These are phyloP conservation scores for Fusarium sp. DNA, from an alignment of 2,329 filamentous ascomycete genomes.

Conservation along the genomic window DNA sequence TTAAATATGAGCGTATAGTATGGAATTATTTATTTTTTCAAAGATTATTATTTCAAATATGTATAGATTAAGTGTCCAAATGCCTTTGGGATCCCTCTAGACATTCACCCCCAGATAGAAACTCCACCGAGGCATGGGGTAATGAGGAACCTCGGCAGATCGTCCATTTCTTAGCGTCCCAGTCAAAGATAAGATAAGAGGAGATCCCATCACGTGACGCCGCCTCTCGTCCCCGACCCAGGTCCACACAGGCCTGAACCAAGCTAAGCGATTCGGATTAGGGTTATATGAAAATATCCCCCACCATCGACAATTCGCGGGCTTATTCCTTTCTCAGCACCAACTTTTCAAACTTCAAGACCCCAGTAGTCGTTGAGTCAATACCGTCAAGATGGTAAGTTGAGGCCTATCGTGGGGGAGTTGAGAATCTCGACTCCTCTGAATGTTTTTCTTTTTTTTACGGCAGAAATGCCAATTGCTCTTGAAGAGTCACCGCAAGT, in stretches of 20 bases:
- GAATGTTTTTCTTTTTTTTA: slow-evolving; percentile 44
- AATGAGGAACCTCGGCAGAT: slow-evolving; percentile 47
- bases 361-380: slow-evolving; percentile 60
- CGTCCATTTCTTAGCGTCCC: slow-evolving; percentile 18
- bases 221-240: slow-evolving; percentile 57
- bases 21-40: slow-evolving; percentile 26
- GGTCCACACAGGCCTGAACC: slow-evolving; percentile 41
- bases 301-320: slow-evolving; percentile 55
- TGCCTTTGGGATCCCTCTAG: slow-evolving; percentile 5
- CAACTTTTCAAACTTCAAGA: slow-evolving; percentile 55
- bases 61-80: background rate
- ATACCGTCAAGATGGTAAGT: slow-evolving; percentile 79
- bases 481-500: slow-evolving; percentile 89
- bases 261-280: slow-evolving; percentile 51
- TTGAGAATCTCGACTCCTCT: slow-evolving; percentile 27
- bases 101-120: slow-evolving; percentile 14
- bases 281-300: slow-evolving; percentile 58
- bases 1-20: no score
- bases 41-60: slow-evolving; percentile 35
- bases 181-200: slow-evolving; percentile 17
- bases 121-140: slow-evolving; percentile 28
- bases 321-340: slow-evolving; percentile 47
- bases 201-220: slow-evolving; percentile 45
- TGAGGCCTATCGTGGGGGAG: slow-evolving; percentile 56
- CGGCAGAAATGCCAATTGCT: slow-evolving; percentile 63